Conservation (phyloP, 202 grass and related monocot genomes). For the Alloteropsis angusta region DNA sequence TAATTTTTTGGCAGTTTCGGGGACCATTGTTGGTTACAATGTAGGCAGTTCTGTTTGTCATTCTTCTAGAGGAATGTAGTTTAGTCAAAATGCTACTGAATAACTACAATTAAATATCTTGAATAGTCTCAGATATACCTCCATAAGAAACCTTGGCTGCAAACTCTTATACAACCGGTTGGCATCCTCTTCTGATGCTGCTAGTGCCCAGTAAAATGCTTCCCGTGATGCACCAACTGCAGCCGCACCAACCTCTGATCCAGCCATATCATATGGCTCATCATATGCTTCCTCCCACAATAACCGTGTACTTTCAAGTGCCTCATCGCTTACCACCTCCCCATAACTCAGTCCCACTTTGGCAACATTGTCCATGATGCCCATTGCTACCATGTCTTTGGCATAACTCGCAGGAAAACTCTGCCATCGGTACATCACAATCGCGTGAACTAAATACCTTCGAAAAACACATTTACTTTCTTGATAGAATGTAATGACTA, state of each 20-base stretch:
- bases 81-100: background rate
- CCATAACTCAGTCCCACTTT: slow-evolving; percentile 29
- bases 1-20: background rate
- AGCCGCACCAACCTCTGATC: slow-evolving; percentile 31
- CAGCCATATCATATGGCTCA: slow-evolving; percentile 68
- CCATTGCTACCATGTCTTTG: slow-evolving; percentile 38
- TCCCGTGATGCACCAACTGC: slow-evolving; percentile 24
- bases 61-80: background rate
- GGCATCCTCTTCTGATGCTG: slow-evolving; percentile 35
- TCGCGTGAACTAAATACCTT: background rate
- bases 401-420: slow-evolving; percentile 62
- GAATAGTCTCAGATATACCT: slow-evolving; percentile 39
- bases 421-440: slow-evolving; percentile 24
- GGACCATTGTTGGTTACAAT: background rate
- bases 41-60: background rate
- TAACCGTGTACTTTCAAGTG: slow-evolving; percentile 28
- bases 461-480: background rate
- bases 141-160: slow-evolving; percentile 77
- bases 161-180: slow-evolving; percentile 64
- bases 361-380: slow-evolving; percentile 10
- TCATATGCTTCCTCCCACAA: slow-evolving; percentile 67
- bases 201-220: slow-evolving; percentile 55
- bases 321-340: slow-evolving; percentile 30
- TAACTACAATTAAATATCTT: background rate
- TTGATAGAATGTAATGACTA: slow-evolving; percentile 9